Percentiles rank a stretch among this genome's conserved stretches.
Conservation (phyloP, 1,284 basidiomycete genomes). For the Papiliotrema flavescens region DNA sequence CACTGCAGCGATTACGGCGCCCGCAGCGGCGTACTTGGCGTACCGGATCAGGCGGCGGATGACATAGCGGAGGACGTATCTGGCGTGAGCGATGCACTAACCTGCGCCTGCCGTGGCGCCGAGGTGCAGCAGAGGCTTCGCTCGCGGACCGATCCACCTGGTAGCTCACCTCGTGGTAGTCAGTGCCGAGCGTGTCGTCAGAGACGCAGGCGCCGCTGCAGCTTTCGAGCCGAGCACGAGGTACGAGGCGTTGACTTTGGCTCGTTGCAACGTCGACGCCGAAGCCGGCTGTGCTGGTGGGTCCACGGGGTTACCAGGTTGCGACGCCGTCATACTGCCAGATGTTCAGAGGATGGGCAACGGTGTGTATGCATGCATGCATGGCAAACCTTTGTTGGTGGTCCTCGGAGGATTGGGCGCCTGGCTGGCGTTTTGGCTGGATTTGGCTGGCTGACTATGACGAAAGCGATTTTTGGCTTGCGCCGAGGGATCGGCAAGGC, state of each 20-base stretch:
- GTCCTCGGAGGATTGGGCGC: too few species aligned
- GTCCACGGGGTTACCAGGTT: background rate
- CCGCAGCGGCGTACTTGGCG: slow-evolving; percentile 46
- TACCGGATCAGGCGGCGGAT: slow-evolving; percentile 46
- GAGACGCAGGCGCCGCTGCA: slow-evolving; percentile 33
- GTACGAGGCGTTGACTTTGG: slow-evolving; percentile 44
- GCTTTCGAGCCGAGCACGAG: slow-evolving; percentile 41
- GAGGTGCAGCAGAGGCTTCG: too few species aligned
- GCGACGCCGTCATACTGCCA: background rate
- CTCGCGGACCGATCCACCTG: too few species aligned
- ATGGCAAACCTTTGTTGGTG: too few species aligned
- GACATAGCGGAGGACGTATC: slow-evolving; percentile 46
- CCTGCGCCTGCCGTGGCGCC: too few species aligned
- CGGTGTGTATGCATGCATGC: background rate
- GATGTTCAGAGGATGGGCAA: background rate
- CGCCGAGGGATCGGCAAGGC: too few species aligned
- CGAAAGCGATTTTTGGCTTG: too few species aligned
- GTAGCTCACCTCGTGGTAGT: slow-evolving; percentile 38
- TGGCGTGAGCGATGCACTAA: slow-evolving; percentile 13
- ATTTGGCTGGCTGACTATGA: background rate
- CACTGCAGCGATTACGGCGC: slow-evolving; percentile 36
- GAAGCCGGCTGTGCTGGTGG: slow-evolving; percentile 10
- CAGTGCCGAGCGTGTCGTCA: slow-evolving; percentile 42
- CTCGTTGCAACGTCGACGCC: slow-evolving; percentile 12
- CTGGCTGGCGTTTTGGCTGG: background rate